Conservation (phyloP, 768 basidiomycete genomes). For the Xerocomellus dryophilus region DNA sequence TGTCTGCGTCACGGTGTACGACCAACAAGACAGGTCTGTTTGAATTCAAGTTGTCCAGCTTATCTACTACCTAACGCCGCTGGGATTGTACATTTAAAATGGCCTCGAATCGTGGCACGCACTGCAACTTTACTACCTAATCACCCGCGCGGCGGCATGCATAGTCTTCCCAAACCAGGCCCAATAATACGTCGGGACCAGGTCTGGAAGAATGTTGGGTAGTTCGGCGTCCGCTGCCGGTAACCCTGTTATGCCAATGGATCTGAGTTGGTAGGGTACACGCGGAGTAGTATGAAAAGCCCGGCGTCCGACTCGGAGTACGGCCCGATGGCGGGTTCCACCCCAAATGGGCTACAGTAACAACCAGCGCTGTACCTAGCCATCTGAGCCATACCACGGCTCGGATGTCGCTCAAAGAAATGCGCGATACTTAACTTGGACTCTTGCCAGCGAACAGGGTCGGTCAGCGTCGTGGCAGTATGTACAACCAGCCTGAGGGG, state of each 20-base stretch:
- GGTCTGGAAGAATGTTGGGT: neutral
- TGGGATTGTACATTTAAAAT: too few species aligned
- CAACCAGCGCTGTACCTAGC: neutral
- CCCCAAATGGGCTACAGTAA: neutral
- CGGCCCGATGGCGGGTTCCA: too few species aligned
- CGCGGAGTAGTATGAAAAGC: neutral
- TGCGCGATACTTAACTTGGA: conserved; percentile 28
- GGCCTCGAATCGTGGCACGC: too few species aligned
- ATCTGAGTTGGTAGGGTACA: neutral
- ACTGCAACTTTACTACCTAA: too few species aligned
- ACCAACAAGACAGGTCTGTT: neutral
- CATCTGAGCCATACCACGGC: conserved; percentile 4
- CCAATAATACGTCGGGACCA: too few species aligned
- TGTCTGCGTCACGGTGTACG: too few species aligned
- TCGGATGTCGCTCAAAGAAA: conserved; percentile 19
- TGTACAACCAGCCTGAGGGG: too few species aligned
- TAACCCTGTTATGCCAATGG: neutral
- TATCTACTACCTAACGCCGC: too few species aligned
- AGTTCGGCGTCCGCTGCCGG: neutral
- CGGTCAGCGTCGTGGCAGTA: neutral
- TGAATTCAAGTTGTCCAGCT: neutral
- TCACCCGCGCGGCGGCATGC: too few species aligned
- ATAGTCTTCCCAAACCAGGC: too few species aligned
- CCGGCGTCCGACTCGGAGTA: too few species aligned
- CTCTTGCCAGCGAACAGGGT: conserved; percentile 13